Evolutionary conservation across 306 rosid species (phyloP).

Genomic region (Hippophae gyantsensis): DNA sequence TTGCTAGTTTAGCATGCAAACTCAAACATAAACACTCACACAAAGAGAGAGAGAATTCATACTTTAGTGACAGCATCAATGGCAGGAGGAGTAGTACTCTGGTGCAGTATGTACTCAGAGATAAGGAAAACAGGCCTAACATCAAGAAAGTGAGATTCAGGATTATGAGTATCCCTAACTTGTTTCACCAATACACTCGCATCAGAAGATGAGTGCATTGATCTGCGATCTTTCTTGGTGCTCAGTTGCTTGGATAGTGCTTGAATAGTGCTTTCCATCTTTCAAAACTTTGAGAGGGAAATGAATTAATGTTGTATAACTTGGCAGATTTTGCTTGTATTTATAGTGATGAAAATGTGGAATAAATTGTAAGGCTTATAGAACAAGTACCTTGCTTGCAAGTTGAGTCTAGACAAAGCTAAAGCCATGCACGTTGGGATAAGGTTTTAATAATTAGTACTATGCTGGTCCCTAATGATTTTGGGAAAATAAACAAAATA

Average conservation of each 20-base stretch:
- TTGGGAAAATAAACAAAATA: too few species aligned
- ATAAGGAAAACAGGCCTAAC: conserved; percentile 54
- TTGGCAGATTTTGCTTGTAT: conserved; percentile 4
- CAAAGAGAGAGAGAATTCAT: conserved; percentile 4
- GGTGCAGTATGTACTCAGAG: conserved; percentile 43
- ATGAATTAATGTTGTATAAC: neutral
- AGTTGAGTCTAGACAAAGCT: conserved; percentile 42
- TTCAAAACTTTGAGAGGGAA: conserved; percentile 5
- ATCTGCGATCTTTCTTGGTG: conserved; percentile 31
- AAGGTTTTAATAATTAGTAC: conserved; percentile 6
- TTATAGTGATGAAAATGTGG: conserved; percentile 36
- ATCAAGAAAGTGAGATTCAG: conserved; percentile 46
- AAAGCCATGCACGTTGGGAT: conserved; percentile 28
- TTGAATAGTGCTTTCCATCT: conserved; percentile 14
- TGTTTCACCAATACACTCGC: conserved; percentile 66
- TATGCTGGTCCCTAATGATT: conserved; percentile 8
- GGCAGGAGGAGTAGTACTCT: conserved; percentile 20
- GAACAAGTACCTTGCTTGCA: conserved; percentile 84
- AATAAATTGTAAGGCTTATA: conserved; percentile 36
- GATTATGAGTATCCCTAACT: conserved; percentile 56
- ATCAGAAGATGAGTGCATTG: conserved; percentile 52
- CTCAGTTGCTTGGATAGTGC: conserved; percentile 3
- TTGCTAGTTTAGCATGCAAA: neutral
- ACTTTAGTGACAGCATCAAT: conserved; percentile 32
- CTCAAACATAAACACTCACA: neutral